Evolutionary conservation across 2,329 filamentous ascomycete species (phyloP).

Genomic region (Didymellaceae sp.): DNA sequence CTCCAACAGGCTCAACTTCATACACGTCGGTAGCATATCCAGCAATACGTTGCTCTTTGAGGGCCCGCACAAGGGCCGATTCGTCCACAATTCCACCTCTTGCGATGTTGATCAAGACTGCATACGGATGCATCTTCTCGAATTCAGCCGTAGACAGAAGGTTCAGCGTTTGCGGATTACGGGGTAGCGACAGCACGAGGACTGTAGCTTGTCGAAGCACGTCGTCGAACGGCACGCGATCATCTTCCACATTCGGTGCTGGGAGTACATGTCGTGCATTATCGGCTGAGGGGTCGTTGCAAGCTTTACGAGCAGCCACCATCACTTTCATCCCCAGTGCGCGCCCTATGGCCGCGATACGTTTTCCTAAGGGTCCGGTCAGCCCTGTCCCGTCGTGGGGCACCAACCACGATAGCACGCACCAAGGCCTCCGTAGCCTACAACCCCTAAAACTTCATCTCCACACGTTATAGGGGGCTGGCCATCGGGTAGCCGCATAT

Average conservation of each 20-base stretch:
- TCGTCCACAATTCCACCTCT: slow-evolving; percentile 61
- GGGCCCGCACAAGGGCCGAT: slow-evolving; percentile 53
- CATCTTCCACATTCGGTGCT: slow-evolving; percentile 19
- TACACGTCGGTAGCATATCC: slow-evolving; percentile 62
- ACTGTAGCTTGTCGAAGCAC: slow-evolving; percentile 48
- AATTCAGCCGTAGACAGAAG: slow-evolving; percentile 51
- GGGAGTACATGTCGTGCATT: slow-evolving; percentile 13
- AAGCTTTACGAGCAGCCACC: slow-evolving; percentile 52
- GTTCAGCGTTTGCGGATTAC: slow-evolving; percentile 41
- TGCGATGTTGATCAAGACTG: slow-evolving; percentile 58
- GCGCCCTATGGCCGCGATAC: slow-evolving; percentile 53
- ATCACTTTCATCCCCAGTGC: slow-evolving; percentile 58
- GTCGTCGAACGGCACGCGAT: slow-evolving; percentile 46
- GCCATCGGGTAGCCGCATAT: slow-evolving; percentile 45
- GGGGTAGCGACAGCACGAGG: slow-evolving; percentile 46
- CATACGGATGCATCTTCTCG: slow-evolving; percentile 52
- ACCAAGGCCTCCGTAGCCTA: slow-evolving; percentile 60
- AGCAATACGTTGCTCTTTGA: slow-evolving; percentile 54
- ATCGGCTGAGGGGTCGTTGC: slow-evolving; percentile 11
- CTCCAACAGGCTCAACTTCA: slow-evolving; percentile 54
- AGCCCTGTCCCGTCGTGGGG: slow-evolving; percentile 11
- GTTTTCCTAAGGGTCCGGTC: slow-evolving; percentile 43
- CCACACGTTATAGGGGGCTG: slow-evolving; percentile 53
- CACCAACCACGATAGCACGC: slow-evolving; percentile 19
- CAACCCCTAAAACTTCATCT: slow-evolving; percentile 58